Evolutionary conservation across 2,329 filamentous ascomycete genomes (phyloP).

Genomic region (Microsporum canis): DNA sequence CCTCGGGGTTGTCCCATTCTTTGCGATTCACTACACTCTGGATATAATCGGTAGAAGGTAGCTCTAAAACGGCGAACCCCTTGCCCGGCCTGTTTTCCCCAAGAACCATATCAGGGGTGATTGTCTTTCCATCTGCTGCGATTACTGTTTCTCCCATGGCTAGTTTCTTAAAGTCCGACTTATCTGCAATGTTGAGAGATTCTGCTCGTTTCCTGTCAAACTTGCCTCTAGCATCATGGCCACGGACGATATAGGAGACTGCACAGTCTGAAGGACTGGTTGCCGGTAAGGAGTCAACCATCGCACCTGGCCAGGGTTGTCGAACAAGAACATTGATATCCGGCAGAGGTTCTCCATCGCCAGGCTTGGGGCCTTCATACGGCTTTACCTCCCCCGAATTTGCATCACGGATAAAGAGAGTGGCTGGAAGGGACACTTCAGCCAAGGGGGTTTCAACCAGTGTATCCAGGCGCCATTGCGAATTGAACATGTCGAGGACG

Average conservation of each 20-base stretch:
- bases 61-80: conserved; percentile 68
- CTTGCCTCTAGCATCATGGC: conserved; percentile 64
- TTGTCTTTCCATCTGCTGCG: conserved; percentile 51
- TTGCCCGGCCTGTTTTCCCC: conserved; percentile 54
- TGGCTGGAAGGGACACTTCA: conserved; percentile 55
- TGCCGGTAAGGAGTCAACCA: conserved; percentile 53
- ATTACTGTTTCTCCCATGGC: conserved; percentile 52
- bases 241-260: conserved; percentile 77
- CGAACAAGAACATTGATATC: conserved; percentile 62
- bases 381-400: conserved; percentile 46
- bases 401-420: conserved; percentile 55
- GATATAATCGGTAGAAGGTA: conserved; percentile 61
- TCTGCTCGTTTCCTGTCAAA: conserved; percentile 59
- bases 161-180: conserved; percentile 47
- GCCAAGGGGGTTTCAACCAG: conserved; percentile 55
- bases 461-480: conserved; percentile 60
- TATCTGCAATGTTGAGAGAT: conserved; percentile 51
- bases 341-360: conserved; percentile 39
- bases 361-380: conserved; percentile 59
- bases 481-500: conserved; percentile 69
- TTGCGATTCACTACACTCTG: conserved; percentile 55
- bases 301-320: conserved; percentile 65
- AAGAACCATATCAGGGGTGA: conserved; percentile 82
- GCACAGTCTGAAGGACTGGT: conserved; percentile 56
- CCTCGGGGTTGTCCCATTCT: conserved; percentile 55